A percentile compares a stretch with the other conserved stretches of the same genome.
These are phyloP conservation scores for Clavispora vitiphila DNA, from an alignment of 805 yeast genomes.

Conservation along the genomic window DNA sequence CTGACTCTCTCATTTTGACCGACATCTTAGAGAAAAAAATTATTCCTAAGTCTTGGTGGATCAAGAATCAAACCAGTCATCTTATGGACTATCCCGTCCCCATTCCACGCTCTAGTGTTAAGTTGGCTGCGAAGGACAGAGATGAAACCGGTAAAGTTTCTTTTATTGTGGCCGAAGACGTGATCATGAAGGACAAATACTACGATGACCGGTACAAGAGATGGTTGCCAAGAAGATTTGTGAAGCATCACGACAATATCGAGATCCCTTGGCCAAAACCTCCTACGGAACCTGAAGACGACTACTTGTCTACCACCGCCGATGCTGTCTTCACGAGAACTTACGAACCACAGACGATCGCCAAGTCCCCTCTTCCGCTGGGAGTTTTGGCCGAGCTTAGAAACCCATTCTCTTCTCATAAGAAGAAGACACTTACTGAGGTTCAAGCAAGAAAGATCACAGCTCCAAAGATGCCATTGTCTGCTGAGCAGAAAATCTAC, in stretches of 20 bases:
- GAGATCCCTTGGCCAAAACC: slow-evolving; percentile 91
- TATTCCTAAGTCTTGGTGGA: slow-evolving; percentile 71
- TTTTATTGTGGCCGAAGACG: slow-evolving; percentile 74
- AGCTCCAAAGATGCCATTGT: slow-evolving; percentile 75
- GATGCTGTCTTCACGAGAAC: slow-evolving; percentile 65
- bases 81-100: slow-evolving; percentile 65
- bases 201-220: slow-evolving; percentile 70
- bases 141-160: slow-evolving; percentile 59
- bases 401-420: slow-evolving; percentile 70
- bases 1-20: slow-evolving; percentile 63
- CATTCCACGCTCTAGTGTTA: slow-evolving; percentile 55
- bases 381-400: slow-evolving; percentile 66
- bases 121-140: slow-evolving; percentile 72
- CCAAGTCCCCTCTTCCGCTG: slow-evolving; percentile 63
- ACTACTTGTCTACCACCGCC: slow-evolving; percentile 51
- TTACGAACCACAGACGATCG: slow-evolving; percentile 62
- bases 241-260: slow-evolving; percentile 61
- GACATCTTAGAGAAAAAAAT: slow-evolving; percentile 63
- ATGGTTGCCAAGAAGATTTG: slow-evolving; percentile 74
- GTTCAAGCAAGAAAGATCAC: slow-evolving; percentile 56
- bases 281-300: slow-evolving; percentile 46
- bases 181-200: slow-evolving; percentile 62
- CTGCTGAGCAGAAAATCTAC: slow-evolving; percentile 57
- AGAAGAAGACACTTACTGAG: slow-evolving; percentile 47
- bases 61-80: slow-evolving; percentile 65